Evolutionary conservation across 2,329 filamentous ascomycete species (phyloP).

Genomic region (Incumbomyces delicatus): DNA sequence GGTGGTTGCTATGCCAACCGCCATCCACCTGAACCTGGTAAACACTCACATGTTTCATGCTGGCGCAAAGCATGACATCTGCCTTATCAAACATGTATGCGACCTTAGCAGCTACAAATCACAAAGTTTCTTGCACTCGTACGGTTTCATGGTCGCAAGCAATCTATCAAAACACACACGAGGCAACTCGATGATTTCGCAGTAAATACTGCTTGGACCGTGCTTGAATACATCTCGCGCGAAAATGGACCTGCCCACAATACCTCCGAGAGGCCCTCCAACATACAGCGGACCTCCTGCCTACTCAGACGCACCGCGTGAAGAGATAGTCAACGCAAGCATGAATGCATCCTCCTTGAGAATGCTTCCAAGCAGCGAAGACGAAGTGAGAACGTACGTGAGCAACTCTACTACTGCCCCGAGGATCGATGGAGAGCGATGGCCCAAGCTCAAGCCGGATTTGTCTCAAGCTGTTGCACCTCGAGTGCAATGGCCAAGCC

Average conservation of each 20-base stretch:
- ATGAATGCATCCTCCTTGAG: slow-evolving; percentile 35
- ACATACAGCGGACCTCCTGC: slow-evolving; percentile 36
- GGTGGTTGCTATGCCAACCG: neutral
- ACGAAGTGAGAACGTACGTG: slow-evolving; percentile 34
- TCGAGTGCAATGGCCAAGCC: slow-evolving; percentile 15
- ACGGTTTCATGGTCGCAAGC: too few species aligned
- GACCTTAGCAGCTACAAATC: too few species aligned
- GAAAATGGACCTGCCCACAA: slow-evolving; percentile 4
- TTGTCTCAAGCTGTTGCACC: slow-evolving; percentile 8
- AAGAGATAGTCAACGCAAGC: slow-evolving; percentile 24
- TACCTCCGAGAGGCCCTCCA: slow-evolving; percentile 22
- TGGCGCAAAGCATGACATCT: neutral
- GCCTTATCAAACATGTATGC: neutral
- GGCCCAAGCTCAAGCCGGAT: slow-evolving; percentile 18
- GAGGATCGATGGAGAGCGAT: slow-evolving; percentile 11
- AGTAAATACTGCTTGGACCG: neutral
- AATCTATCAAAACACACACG: neutral
- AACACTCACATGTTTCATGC: neutral
- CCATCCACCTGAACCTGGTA: neutral
- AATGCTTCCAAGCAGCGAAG: slow-evolving; percentile 32
- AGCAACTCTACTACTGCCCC: slow-evolving; percentile 13
- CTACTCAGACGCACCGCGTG: slow-evolving; percentile 25
- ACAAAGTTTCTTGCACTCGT: too few species aligned
- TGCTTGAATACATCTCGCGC: neutral
- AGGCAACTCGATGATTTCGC: neutral